Conservation (phyloP, 768 basidiomycete genomes). For the Trametopsis cervina region DNA sequence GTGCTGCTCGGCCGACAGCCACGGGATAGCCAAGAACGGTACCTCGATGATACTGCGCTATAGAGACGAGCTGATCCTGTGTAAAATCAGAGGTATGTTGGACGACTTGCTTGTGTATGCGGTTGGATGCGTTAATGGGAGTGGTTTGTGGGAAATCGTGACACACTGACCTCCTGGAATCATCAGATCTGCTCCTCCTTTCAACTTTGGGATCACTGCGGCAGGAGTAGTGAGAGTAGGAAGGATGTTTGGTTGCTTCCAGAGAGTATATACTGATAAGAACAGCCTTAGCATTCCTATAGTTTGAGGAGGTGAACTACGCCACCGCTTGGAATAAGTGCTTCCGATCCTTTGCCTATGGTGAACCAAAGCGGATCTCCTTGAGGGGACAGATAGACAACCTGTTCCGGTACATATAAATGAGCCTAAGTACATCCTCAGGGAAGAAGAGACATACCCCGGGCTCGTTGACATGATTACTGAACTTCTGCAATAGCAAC, state of each 20-base stretch:
- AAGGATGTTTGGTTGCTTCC: constrained; percentile 65
- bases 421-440: background rate
- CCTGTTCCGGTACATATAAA: constrained; percentile 29
- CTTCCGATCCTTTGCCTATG: constrained; percentile 57
- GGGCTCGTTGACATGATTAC: constrained; percentile 53
- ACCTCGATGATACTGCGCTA: constrained; percentile 41
- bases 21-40: constrained; percentile 43
- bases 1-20: constrained; percentile 70
- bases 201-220: constrained; percentile 62
- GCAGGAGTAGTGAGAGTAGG: constrained; percentile 67
- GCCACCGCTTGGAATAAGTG: constrained; percentile 63
- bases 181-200: constrained; percentile 85
- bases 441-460: constrained; percentile 40
- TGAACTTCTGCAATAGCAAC: constrained; percentile 60
- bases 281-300: background rate
- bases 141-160: background rate
- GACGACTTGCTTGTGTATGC: constrained; percentile 44
- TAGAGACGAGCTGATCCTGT: constrained; percentile 52
- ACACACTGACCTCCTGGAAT: constrained; percentile 68
- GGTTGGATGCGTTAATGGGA: constrained; percentile 11
- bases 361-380: constrained; percentile 80
- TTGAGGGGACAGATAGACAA: constrained; percentile 53
- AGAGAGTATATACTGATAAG: constrained; percentile 60
- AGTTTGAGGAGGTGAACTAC: background rate
- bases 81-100: constrained; percentile 38